Evolutionary conservation across 2,329 filamentous ascomycete species (phyloP), one percentile per base, ranked within the genome.

Genomic region (Kalmusia sp.): DNA sequence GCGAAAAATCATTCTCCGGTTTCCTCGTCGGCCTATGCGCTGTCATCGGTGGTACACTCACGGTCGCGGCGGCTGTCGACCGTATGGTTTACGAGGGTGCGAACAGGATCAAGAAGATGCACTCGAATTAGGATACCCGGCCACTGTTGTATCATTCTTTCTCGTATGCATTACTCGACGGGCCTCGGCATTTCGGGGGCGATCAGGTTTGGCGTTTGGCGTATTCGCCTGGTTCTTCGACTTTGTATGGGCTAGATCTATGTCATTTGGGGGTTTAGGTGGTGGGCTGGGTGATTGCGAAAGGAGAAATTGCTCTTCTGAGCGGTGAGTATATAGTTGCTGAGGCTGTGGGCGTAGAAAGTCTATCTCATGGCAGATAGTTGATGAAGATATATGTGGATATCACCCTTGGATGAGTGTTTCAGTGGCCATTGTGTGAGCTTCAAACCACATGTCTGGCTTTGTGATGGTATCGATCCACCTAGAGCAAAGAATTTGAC

Each of bases 11-110:
- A 4, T 96, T 99, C 74, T 87, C 91, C 0, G 91, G 91, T 15
- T 99, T 99, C 81, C 77, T 99, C 53, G 93, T 95, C 1, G 95
- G 95, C 41, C 86, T 99, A 17, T 99, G 95, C 74, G 93, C 93
- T 31, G 90, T 98, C 56, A 88, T 99, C 45, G 95, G 95, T 57
- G 95, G 95, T 63, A 99, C 95, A 0, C 78, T 99, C 62, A 99
- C 95, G 0, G 95, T 99, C 15, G 95, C 95, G 9, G 95, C 96
- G 5, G 95, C 95, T 4, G 80, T 99, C 27, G 95, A 99, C 73
- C 86, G 96, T 51, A 91, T 90, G 44, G 76, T 98, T 56, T 99
- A 97, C 67, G 95, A 99, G 77, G 95, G 95, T 35, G 84, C 85
- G 2, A 86, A 88, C 52, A 85, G 90, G 70, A 81, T 98, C 59